These are phyloP conservation scores for Linnemannia zychae DNA, from an alignment of 192 early-diverging fungal genomes.

Conservation along the genomic window DNA sequence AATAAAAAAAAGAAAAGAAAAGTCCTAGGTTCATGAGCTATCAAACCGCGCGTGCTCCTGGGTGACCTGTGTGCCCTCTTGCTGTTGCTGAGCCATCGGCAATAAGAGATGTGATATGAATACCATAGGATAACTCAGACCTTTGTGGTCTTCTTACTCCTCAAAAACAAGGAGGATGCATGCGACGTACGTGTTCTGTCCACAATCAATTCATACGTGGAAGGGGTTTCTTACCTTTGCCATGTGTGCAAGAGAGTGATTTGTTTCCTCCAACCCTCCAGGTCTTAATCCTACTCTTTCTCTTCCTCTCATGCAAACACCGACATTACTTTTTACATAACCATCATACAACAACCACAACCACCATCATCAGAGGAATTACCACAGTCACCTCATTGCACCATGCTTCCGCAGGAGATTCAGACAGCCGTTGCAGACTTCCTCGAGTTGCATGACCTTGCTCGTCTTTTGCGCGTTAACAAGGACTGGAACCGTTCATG, in stretches of 20 bases:
- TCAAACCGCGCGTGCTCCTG: no score
- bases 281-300: background rate
- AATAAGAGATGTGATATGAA: background rate
- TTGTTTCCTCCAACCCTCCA: background rate
- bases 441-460: background rate
- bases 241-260: no score
- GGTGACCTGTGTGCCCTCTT: no score
- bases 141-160: background rate
- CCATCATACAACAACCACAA: background rate
- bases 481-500: slow-evolving; percentile 1
- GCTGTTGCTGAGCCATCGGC: background rate
- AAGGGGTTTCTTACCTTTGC: no score
- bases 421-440: background rate
- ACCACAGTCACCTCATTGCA: background rate
- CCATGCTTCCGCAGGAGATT: background rate
- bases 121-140: background rate
- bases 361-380: background rate
- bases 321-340: background rate
- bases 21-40: no score
- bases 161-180: background rate
- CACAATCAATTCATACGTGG: no score
- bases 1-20: no score
- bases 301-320: background rate
- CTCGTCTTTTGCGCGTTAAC: background rate
- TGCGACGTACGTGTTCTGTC: no score